Evolutionary conservation across 176 grass and related monocot genomes (phyloP).

Genomic region (Stipa capillata): DNA sequence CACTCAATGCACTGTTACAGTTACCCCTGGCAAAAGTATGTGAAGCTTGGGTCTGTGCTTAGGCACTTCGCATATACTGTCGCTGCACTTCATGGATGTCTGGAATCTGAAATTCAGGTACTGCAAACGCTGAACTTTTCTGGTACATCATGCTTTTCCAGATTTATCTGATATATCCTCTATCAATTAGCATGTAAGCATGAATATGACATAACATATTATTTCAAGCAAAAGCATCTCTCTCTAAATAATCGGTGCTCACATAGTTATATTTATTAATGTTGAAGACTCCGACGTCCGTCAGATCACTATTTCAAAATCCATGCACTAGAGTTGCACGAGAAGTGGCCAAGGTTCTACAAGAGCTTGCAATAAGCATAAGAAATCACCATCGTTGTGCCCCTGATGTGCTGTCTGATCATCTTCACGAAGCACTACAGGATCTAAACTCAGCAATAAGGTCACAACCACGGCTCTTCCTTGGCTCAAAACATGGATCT

Average conservation of each 20-base stretch:
- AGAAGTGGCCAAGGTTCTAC: constrained; percentile 79
- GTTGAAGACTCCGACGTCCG: constrained; percentile 53
- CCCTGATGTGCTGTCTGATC: constrained; percentile 58
- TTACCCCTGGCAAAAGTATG: constrained; percentile 91
- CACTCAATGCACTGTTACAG: constrained; percentile 84
- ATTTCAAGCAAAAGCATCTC: neutral
- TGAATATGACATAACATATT: neutral
- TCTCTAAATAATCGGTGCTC: constrained; percentile 6
- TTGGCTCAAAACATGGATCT: constrained; percentile 39
- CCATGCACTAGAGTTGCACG: constrained; percentile 66
- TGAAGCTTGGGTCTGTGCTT: constrained; percentile 80
- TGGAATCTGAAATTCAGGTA: constrained; percentile 96
- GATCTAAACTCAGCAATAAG: constrained; percentile 62
- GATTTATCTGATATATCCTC: neutral
- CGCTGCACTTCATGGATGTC: constrained; percentile 80
- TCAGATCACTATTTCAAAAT: constrained; percentile 56
- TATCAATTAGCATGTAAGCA: neutral
- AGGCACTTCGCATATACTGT: constrained; percentile 85
- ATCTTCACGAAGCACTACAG: constrained; percentile 64
- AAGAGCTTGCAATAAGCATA: constrained; percentile 62
- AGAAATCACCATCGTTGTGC: constrained; percentile 44
- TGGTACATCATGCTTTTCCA: neutral
- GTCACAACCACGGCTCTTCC: constrained; percentile 65
- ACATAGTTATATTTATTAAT: neutral
- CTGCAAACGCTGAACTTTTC: neutral